phyloP scores from a whole-genome alignment of 805 yeast genomes.

The Candida boleticola region DNA sequence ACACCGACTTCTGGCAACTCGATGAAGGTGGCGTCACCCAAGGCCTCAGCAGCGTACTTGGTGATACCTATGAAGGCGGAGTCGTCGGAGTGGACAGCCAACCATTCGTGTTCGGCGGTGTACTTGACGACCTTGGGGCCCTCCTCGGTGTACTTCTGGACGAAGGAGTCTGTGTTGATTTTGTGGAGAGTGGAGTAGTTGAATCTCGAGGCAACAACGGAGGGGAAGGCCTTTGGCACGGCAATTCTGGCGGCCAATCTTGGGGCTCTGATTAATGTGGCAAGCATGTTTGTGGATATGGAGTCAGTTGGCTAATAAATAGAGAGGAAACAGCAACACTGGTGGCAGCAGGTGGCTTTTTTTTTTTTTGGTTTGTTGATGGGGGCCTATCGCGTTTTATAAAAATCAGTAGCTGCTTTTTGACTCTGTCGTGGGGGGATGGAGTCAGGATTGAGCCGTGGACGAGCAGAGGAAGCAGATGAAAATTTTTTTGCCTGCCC shows the following conservation, averaged over 20 bases:
- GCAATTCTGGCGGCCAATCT: slow-evolving; percentile 3
- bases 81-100: slow-evolving; percentile 80
- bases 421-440: not conserved
- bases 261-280: slow-evolving; percentile 3
- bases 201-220: slow-evolving; percentile 11
- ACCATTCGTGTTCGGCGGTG: slow-evolving; percentile 94
- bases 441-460: too few relatives aligned
- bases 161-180: slow-evolving; percentile 37
- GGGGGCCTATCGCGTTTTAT: slow-evolving; percentile 2
- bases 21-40: slow-evolving; percentile 94
- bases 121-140: slow-evolving; percentile 57
- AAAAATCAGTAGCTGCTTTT: not conserved
- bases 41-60: slow-evolving; percentile 90
- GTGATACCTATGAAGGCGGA: slow-evolving; percentile 88
- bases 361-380: not conserved
- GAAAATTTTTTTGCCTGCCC: too few relatives aligned
- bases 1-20: slow-evolving; percentile 81
- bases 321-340: too few relatives aligned
- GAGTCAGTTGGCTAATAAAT: too few relatives aligned
- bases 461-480: too few relatives aligned
- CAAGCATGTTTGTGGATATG: slow-evolving; percentile 2
- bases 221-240: not conserved
- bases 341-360: not conserved
- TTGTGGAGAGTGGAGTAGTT: slow-evolving; percentile 33
- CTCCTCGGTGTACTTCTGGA: slow-evolving; percentile 34